phyloP scores from a whole-genome alignment of 2,329 filamentous ascomycete genomes.

The Exophiala sp. region DNA sequence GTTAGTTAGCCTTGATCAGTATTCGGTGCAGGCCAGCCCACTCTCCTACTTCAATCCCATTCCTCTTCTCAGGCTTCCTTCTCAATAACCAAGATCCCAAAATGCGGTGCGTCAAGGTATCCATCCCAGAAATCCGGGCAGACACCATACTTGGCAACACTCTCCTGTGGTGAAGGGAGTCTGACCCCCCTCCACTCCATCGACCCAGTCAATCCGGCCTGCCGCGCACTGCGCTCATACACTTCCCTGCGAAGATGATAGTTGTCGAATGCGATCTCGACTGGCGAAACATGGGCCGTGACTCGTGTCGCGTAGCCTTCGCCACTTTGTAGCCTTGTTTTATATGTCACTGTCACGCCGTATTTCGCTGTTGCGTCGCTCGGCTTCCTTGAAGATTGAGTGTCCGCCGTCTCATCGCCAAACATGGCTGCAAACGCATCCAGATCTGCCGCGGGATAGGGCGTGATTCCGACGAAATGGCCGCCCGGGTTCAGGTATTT shows the following conservation, averaged over 20 bases:
- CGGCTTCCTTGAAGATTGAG: too few species aligned
- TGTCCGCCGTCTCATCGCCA: slow-evolving; percentile 13
- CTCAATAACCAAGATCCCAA: slow-evolving; percentile 1
- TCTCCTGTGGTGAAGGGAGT: slow-evolving; percentile 9
- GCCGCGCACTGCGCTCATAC: slow-evolving; percentile 13
- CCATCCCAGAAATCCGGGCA: slow-evolving; percentile 11
- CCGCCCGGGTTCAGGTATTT: slow-evolving; percentile 36
- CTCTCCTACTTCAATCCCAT: too few species aligned
- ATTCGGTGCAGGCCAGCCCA: too few species aligned
- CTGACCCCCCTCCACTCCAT: slow-evolving; percentile 11
- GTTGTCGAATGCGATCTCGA: slow-evolving; percentile 18
- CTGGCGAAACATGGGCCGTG: slow-evolving; percentile 13
- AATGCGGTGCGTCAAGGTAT: slow-evolving; percentile 4
- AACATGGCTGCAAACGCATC: slow-evolving; percentile 23
- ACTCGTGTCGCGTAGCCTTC: slow-evolving; percentile 12
- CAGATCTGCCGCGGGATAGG: slow-evolving; percentile 26
- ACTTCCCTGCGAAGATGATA: slow-evolving; percentile 15
- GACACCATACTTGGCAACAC: slow-evolving; percentile 6
- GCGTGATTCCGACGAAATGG: slow-evolving; percentile 33
- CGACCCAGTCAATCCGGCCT: slow-evolving; percentile 14
- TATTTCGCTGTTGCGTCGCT: not conserved
- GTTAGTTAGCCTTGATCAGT: too few species aligned
- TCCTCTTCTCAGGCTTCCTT: not conserved
- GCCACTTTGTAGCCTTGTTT: not conserved
- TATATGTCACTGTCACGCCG: slow-evolving; percentile 9